phyloP scores from a whole-genome alignment of 2,329 filamentous ascomycete species.

The Verticillium longisporum region DNA sequence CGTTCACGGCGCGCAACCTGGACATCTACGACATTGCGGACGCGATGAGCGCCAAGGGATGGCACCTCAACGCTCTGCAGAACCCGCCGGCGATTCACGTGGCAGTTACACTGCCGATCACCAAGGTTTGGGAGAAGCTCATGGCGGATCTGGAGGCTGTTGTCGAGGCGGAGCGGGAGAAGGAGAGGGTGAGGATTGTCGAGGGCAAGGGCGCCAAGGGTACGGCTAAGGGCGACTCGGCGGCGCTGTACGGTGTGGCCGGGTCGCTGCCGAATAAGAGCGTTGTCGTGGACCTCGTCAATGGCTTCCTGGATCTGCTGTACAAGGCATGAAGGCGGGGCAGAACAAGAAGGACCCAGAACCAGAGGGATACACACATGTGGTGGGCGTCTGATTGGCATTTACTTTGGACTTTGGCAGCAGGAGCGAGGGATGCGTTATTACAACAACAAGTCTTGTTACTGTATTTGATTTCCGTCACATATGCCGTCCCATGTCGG shows the following conservation, averaged over 20 bases:
- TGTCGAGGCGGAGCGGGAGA: conserved; percentile 69
- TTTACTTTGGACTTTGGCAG: neutral
- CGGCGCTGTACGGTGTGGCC: conserved; percentile 89
- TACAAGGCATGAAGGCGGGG: conserved; percentile 63
- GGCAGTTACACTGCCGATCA: conserved; percentile 83
- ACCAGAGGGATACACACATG: neutral
- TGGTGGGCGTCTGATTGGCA: neutral
- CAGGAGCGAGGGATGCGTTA: neutral
- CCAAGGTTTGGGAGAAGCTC: conserved; percentile 72
- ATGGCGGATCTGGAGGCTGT: conserved; percentile 64
- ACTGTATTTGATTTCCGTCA: neutral
- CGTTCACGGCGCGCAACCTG: conserved; percentile 76
- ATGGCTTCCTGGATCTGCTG: conserved; percentile 84
- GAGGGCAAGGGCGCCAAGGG: conserved; percentile 62
- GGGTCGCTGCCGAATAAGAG: conserved; percentile 94
- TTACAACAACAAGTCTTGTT: neutral
- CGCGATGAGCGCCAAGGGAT: conserved; percentile 74
- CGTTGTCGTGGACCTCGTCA: conserved; percentile 83
- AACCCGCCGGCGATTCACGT: conserved; percentile 88
- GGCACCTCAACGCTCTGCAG: conserved; percentile 95
- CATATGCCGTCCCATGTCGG: neutral
- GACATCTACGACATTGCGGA: conserved; percentile 95
- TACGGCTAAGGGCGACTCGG: conserved; percentile 68
- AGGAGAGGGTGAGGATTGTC: conserved; percentile 64
- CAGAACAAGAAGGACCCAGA: neutral